Conservation (phyloP, 148 eudicot species). For the Vaccinium corymbosum region DNA sequence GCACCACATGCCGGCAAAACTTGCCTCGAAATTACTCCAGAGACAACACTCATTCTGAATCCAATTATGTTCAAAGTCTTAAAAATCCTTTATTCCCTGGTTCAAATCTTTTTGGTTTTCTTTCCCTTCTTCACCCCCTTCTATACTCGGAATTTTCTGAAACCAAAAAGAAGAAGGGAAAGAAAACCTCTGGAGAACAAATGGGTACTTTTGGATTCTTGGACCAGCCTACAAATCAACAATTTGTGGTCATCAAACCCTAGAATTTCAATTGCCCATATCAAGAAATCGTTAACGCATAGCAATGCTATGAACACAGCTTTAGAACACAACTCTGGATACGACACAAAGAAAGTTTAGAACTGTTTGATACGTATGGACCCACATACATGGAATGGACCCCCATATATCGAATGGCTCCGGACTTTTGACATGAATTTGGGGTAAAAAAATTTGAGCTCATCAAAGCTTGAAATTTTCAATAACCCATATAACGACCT, state of each 20-base stretch:
- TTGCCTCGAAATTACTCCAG: slow-evolving; percentile 88
- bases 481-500: neutral
- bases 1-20: slow-evolving; percentile 84
- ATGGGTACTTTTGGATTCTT: slow-evolving; percentile 24
- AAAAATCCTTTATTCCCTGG: slow-evolving; percentile 4
- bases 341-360: neutral
- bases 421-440: neutral
- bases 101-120: slow-evolving; percentile 17
- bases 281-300: neutral
- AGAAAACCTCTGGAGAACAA: slow-evolving; percentile 25
- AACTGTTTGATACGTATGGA: too few relatives aligned
- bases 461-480: slow-evolving; percentile 11
- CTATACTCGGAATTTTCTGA: neutral
- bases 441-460: slow-evolving; percentile 11
- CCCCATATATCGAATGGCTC: too few relatives aligned
- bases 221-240: slow-evolving; percentile 65
- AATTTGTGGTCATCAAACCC: slow-evolving; percentile 17
- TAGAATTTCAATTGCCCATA: neutral
- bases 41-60: slow-evolving; percentile 61
- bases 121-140: slow-evolving; percentile 31
- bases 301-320: neutral
- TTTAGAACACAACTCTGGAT: neutral
- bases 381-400: too few relatives aligned
- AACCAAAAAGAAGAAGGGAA: slow-evolving; percentile 33
- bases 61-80: slow-evolving; percentile 14